Percentiles rank a stretch among this genome's conserved stretches.
phyloP scores from a whole-genome alignment of 495 filamentous ascomycete genomes.

The Penicillium bovifimosum region DNA sequence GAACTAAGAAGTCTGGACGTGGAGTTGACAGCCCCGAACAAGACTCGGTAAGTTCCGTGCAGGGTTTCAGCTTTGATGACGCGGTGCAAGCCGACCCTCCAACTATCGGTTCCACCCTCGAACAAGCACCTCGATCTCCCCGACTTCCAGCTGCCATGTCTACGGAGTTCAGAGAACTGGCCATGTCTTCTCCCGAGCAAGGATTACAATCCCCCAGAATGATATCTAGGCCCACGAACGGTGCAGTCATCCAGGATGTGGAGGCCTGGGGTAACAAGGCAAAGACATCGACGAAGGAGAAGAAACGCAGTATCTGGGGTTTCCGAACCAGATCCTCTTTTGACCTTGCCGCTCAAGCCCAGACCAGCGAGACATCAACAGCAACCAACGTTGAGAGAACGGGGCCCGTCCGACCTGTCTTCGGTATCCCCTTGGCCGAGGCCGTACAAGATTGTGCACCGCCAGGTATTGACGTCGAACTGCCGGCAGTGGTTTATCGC shows the following conservation, averaged over 20 bases:
- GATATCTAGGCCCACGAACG: slow-evolving; percentile 87
- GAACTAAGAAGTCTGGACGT: slow-evolving; percentile 43
- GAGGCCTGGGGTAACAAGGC: slow-evolving; percentile 80
- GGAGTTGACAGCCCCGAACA: slow-evolving; percentile 39
- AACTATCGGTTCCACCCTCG: slow-evolving; percentile 50
- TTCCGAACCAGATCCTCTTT: slow-evolving; percentile 67
- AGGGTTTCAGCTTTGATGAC: slow-evolving; percentile 79
- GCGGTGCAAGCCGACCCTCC: slow-evolving; percentile 70
- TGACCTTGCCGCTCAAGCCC: slow-evolving; percentile 45
- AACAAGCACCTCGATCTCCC: slow-evolving; percentile 32
- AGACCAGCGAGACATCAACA: slow-evolving; percentile 34
- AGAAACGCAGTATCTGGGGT: slow-evolving; percentile 92
- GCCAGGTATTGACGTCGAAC: slow-evolving; percentile 58
- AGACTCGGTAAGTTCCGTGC: slow-evolving; percentile 50
- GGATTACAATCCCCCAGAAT: slow-evolving; percentile 45
- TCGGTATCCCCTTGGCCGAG: slow-evolving; percentile 81
- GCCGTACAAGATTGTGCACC: slow-evolving; percentile 78
- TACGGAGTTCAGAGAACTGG: slow-evolving; percentile 24
- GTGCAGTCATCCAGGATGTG: slow-evolving; percentile 77
- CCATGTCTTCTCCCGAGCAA: slow-evolving; percentile 16
- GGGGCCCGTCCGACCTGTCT: slow-evolving; percentile 64
- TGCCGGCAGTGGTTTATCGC: slow-evolving; percentile 95
- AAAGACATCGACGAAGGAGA: slow-evolving; percentile 58
- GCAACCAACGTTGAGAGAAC: slow-evolving; percentile 45
- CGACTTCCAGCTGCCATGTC: slow-evolving; percentile 23